Evolutionary conservation across 2,329 filamentous ascomycete genomes (phyloP).

Genomic region (Fusarium sp.): DNA sequence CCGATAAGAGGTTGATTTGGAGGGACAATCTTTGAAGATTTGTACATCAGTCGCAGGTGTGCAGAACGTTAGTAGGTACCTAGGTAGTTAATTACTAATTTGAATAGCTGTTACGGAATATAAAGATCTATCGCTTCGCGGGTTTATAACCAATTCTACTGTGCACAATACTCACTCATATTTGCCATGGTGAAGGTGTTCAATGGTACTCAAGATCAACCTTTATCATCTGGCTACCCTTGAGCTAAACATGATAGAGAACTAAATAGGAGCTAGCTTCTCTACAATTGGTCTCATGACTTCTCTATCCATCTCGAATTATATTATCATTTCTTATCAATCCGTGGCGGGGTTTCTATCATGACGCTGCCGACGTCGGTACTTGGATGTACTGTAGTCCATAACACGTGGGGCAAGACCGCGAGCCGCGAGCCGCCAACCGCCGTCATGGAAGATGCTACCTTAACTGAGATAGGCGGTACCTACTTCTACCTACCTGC

Average conservation of each 20-base stretch:
- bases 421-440: slow-evolving; percentile 38
- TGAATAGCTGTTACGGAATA: neutral
- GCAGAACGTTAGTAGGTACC: no score
- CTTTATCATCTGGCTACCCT: neutral
- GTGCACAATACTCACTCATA: neutral
- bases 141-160: neutral
- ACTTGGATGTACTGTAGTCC: neutral
- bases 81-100: neutral
- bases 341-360: slow-evolving; percentile 37
- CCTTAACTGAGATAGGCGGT: neutral
- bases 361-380: slow-evolving; percentile 41
- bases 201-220: neutral
- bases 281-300: neutral
- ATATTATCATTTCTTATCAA: slow-evolving; percentile 11
- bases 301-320: neutral
- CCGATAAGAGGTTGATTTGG: slow-evolving; percentile 3
- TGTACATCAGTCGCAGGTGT: neutral
- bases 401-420: slow-evolving; percentile 43
- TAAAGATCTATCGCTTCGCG: no score
- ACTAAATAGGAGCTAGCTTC: neutral
- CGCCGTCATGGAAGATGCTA: slow-evolving; percentile 28
- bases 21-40: neutral
- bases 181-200: neutral
- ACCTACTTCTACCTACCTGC: neutral
- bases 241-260: neutral